These are phyloP conservation scores for Drosera spatulata DNA, from an alignment of 179 eudicot species.

Conservation along the genomic window DNA sequence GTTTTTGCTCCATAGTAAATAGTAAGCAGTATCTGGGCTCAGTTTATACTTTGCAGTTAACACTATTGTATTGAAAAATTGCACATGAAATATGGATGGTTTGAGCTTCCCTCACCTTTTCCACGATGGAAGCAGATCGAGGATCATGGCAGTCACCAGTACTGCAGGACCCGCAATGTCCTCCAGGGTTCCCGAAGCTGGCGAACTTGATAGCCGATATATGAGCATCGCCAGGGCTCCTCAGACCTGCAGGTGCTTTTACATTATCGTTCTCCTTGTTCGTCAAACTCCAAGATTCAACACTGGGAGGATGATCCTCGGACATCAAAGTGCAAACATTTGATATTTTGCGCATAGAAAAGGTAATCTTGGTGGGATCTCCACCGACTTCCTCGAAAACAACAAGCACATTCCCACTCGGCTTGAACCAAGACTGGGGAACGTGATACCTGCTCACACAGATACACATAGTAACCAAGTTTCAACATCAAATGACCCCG, in stretches of 20 bases:
- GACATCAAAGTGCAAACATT: constrained; percentile 45
- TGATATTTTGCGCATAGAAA: constrained; percentile 52
- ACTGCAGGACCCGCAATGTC: constrained; percentile 58
- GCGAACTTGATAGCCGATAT: constrained; percentile 65
- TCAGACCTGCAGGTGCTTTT: constrained; percentile 32
- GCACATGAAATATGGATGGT: not conserved
- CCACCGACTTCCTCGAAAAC: constrained; percentile 95
- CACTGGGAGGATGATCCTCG: constrained; percentile 54
- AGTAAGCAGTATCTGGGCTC: not conserved
- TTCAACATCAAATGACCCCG: not conserved
- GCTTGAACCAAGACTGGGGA: constrained; percentile 97
- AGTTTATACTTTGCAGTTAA: too few relatives aligned
- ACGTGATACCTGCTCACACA: constrained; percentile 96
- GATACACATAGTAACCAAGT: constrained; percentile 6
- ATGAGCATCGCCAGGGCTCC: constrained; percentile 40
- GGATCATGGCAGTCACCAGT: constrained; percentile 66
- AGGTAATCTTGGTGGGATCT: constrained; percentile 76
- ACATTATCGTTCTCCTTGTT: constrained; percentile 13
- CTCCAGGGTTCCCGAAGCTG: constrained; percentile 70
- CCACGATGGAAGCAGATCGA: constrained; percentile 32
- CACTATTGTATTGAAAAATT: not conserved
- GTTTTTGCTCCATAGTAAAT: not conserved
- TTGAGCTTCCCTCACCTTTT: constrained; percentile 35
- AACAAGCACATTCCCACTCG: too few relatives aligned
- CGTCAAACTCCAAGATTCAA: constrained; percentile 21